phyloP scores from a whole-genome alignment of 2,329 filamentous ascomycete species.

The Colletotrichum costaricense region DNA sequence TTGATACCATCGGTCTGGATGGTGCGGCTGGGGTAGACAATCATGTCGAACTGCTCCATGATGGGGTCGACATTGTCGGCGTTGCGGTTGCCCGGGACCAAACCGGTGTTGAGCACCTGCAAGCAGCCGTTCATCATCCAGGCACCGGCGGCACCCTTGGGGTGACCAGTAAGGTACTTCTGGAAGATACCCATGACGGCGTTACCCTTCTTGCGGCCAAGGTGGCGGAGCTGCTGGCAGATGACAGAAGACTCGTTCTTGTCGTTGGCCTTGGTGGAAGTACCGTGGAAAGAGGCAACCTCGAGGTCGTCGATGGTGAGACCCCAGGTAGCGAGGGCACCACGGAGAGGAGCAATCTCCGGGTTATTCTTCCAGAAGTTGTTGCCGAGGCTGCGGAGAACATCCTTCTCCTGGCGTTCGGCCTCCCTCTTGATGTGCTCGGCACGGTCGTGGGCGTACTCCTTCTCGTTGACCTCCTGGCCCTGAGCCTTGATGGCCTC shows the following conservation, averaged over 20 bases:
- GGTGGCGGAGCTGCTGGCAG: slow-evolving; percentile 94
- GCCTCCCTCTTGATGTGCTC: slow-evolving; percentile 89
- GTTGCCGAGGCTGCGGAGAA: slow-evolving; percentile 92
- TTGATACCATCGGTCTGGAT: slow-evolving; percentile 99
- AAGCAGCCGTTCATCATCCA: slow-evolving; percentile 99
- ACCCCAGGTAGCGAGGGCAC: slow-evolving; percentile 96
- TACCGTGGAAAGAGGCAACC: slow-evolving; percentile 98
- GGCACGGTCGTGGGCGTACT: slow-evolving; percentile 87
- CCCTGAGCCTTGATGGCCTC: slow-evolving; percentile 88
- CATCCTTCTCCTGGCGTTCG: slow-evolving; percentile 90
- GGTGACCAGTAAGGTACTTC: slow-evolving; percentile 98
- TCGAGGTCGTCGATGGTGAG: slow-evolving; percentile 95
- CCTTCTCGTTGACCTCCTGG: slow-evolving; percentile 79
- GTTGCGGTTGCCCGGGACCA: slow-evolving; percentile 97
- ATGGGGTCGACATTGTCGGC: slow-evolving; percentile 96
- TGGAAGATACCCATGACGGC: slow-evolving; percentile 98
- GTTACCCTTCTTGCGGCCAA: slow-evolving; percentile 96
- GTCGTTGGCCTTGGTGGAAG: slow-evolving; percentile 97
- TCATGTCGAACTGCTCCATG: slow-evolving; percentile 98
- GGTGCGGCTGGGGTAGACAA: slow-evolving; percentile 93
- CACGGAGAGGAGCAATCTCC: slow-evolving; percentile 93
- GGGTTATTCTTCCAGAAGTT: slow-evolving; percentile 98
- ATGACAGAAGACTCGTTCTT: slow-evolving; percentile 99
- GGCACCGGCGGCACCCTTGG: slow-evolving; percentile 98
- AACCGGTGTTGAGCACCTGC: slow-evolving; percentile 92